Base-by-base conservation (phyloP, 2,329 filamentous ascomycete genomes). In the Xylaria sp. region DNA sequence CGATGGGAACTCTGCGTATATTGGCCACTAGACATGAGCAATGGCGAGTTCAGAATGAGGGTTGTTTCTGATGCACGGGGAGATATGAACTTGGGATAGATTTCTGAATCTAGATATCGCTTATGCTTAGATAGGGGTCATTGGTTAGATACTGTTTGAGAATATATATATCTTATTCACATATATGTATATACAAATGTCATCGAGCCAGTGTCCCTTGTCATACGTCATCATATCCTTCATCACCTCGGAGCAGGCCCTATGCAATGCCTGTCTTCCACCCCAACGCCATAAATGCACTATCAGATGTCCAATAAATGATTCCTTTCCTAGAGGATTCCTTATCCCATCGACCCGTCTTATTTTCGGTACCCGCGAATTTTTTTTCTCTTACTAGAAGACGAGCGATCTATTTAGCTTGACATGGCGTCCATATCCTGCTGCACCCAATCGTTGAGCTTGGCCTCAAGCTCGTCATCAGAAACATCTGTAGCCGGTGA, bases 361-460 rank as follows among this genome's bases (percentile, higher is more conserved):
- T 29, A n/a, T 47, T 53, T 47, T 37, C 42, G 8, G 29, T 12
- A 8, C 37, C 29, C n/a, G 9, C 54, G 27, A 35, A 42, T 5
- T 6, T 18, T 50, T 16, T 27, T 35, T 5, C 27, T 32, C 16
- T 47, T 18, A 6, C n/a, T 12, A 42, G 18, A n/a, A 2, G 23
- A 53, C 9, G n/a, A 21, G n/a, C 27, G 10, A 25, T 35, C 23
- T 23, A 21, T 2, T 13, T 44, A 44, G n/a, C 32, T 37, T 13
- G 50, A 35, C 60, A 32, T 53, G 32, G 13, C 5, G 5, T 9
- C 67, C 42, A 73, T 69, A 63, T 79, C 78, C 67, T 76, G 65
- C 18, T 59, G 60, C 5, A 70, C 70, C 71, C 74, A 76, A 9
- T 71, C 71, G 37, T 75, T 75, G 6, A 79, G 66, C 60, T 70